Conservation (phyloP, 768 basidiomycete species). For the Lepiota subincarnata region DNA sequence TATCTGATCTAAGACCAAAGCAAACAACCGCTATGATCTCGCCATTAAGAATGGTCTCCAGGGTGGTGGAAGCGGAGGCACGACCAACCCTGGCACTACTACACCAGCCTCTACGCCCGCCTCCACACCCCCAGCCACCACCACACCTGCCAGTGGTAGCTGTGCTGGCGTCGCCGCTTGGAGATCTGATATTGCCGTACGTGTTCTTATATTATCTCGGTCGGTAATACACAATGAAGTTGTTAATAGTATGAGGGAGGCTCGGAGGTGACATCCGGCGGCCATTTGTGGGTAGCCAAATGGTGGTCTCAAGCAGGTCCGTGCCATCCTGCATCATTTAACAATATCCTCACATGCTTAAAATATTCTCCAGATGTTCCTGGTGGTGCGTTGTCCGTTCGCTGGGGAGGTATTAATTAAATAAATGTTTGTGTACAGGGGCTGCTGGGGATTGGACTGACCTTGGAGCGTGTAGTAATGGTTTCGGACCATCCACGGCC, state of each 20-base stretch:
- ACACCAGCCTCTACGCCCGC: conserved; percentile 16
- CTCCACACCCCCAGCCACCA: conserved; percentile 18
- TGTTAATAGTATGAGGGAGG: conserved; percentile 39
- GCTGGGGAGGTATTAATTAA: background rate
- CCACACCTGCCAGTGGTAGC: conserved; percentile 24
- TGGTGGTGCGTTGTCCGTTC: conserved; percentile 21
- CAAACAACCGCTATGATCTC: conserved; percentile 37
- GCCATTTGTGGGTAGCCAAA: conserved; percentile 45
- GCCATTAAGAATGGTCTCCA: conserved; percentile 38
- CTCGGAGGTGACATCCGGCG: conserved; percentile 32
- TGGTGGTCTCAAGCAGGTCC: conserved; percentile 44
- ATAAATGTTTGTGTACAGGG: conserved; percentile 15
- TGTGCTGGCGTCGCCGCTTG: conserved; percentile 43
- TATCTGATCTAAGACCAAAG: conserved; percentile 13
- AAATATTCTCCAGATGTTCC: conserved; percentile 20
- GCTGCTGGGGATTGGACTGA: conserved; percentile 31
- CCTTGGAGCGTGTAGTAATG: conserved; percentile 24
- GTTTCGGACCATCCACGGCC: background rate
- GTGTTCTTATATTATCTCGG: conserved; percentile 29
- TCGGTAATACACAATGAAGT: background rate
- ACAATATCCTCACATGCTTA: background rate
- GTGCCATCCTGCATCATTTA: background rate
- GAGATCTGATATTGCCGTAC: conserved; percentile 32
- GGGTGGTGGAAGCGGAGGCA: conserved; percentile 16
- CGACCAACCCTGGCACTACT: conserved; percentile 12